Evolutionary conservation across 2,329 filamentous ascomycete species (phyloP), one percentile per base, ranked within the genome.

Genomic region (Huntiella omanensis): DNA sequence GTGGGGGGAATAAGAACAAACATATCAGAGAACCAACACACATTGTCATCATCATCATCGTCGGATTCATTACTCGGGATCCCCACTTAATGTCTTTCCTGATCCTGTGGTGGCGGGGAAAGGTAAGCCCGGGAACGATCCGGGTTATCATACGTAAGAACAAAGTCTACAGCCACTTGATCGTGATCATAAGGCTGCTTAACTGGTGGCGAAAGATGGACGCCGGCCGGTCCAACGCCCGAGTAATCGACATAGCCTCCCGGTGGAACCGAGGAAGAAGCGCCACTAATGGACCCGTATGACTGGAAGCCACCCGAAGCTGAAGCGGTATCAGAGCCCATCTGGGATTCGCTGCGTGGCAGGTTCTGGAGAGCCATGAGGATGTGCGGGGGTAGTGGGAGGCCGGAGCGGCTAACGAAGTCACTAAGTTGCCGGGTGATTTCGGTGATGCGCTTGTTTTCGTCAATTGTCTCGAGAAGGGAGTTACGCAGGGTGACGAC

Each of bases 141-240:
- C 64, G 72, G 67, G 61, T 59, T 58, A 59, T 74, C 83, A 73
- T 86, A 91, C 83, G 82, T 81, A 73, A 91, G 73, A 57, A 91
- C 83, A 67, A 91, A 88, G 63, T 91, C 83, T 65, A 91, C 86
- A 58, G 83, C 83, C 55, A 83, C 75, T 60, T 86, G 80, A 60
- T 88, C 81, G 64, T 83, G 80, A 59, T 87, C 80, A 54, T 82
- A 59, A 19, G 39, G 39, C 33, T 17, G 33, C 43, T 45, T 49
- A 15, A 22, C 32, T 28, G 22, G 6, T 28, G 22, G 22, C 22
- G 22, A 28, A 10, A 28, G 6, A 28, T 28, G 22, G 22, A 28
- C 22, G 22, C 22, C 22, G 22, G 6, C 22, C 22, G 22, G 22
- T 28, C 37, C 37, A 15, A 49, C 46, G 28, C 49, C 51, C 37